phyloP scores from a whole-genome alignment of 2,329 filamentous ascomycete species.

The Monosporascus sp. region DNA sequence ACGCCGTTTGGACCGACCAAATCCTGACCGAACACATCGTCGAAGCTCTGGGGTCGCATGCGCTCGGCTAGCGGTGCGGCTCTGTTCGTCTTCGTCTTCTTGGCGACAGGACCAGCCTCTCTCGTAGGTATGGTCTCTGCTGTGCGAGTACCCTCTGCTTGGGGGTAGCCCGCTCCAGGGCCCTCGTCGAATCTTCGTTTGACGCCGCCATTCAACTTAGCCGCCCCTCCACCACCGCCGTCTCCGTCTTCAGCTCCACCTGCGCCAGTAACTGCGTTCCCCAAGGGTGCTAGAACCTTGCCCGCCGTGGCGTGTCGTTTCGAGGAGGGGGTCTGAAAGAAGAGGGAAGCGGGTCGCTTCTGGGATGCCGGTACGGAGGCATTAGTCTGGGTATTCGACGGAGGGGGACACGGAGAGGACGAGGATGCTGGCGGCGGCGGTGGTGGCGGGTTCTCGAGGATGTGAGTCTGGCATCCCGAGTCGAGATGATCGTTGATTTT shows the following conservation, averaged over 20 bases:
- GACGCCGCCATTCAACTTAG: conserved; percentile 31
- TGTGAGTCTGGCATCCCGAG: conserved; percentile 65
- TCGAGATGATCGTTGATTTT: conserved; percentile 91
- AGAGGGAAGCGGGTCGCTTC: conserved; percentile 51
- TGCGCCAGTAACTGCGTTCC: conserved; percentile 19
- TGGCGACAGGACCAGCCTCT: conserved; percentile 40
- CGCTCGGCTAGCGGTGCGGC: conserved; percentile 85
- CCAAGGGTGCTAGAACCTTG: conserved; percentile 27
- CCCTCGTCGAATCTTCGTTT: conserved; percentile 53
- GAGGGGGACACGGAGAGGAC: conserved; percentile 28
- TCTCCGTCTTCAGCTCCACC: neutral
- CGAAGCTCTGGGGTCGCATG: conserved; percentile 79
- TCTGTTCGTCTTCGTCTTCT: conserved; percentile 64
- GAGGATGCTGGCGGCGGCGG: conserved; percentile 12
- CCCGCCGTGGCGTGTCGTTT: conserved; percentile 43
- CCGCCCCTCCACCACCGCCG: conserved; percentile 13
- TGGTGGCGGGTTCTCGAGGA: conserved; percentile 46
- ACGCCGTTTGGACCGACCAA: conserved; percentile 82
- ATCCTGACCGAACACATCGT: conserved; percentile 87
- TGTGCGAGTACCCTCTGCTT: conserved; percentile 17
- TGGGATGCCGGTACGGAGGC: conserved; percentile 34
- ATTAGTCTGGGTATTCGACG: conserved; percentile 29
- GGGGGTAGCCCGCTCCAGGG: conserved; percentile 28
- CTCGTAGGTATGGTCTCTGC: conserved; percentile 12
- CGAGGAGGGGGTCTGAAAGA: conserved; percentile 57